These are phyloP conservation scores for Paraglomus brasilianum DNA, from an alignment of 192 early-diverging fungal genomes.

Conservation along the genomic window DNA sequence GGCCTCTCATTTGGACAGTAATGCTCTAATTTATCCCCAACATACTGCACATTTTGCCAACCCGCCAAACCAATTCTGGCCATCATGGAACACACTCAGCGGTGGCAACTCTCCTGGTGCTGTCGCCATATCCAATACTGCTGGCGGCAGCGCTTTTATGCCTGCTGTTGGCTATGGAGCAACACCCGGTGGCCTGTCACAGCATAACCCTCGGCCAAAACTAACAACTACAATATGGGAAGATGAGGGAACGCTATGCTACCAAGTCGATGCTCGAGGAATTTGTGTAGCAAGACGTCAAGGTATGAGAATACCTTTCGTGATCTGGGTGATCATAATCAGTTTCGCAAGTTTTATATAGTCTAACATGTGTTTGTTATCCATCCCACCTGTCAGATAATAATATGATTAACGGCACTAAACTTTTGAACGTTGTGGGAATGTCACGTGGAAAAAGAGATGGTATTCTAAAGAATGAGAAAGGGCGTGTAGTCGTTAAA, in stretches of 20 bases:
- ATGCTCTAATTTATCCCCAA: slow-evolving; percentile 22
- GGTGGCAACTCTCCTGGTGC: slow-evolving; percentile 5
- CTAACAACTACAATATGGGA: slow-evolving; percentile 80
- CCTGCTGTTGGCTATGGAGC: slow-evolving; percentile 23
- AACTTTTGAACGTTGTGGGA: slow-evolving; percentile 81
- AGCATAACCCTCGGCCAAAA: slow-evolving; percentile 40
- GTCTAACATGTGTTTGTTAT: slow-evolving; percentile 13
- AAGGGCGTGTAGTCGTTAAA: slow-evolving; percentile 81
- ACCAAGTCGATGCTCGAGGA: slow-evolving; percentile 78
- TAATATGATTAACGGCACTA: slow-evolving; percentile 85
- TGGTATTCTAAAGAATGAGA: slow-evolving; percentile 85
- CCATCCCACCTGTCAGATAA: slow-evolving; percentile 56
- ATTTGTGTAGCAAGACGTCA: slow-evolving; percentile 76
- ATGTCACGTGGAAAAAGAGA: slow-evolving; percentile 87
- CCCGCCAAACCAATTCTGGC: slow-evolving; percentile 11
- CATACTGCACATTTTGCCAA: slow-evolving; percentile 20
- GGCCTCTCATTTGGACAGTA: slow-evolving; percentile 28
- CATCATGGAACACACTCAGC: background rate
- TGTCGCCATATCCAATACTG: background rate
- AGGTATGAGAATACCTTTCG: slow-evolving; percentile 36
- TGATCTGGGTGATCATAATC: background rate
- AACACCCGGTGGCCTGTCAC: background rate
- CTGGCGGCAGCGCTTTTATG: slow-evolving; percentile 23
- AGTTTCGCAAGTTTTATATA: slow-evolving; percentile 6
- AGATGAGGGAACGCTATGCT: slow-evolving; percentile 77